Percentiles rank a stretch among this genome's conserved stretches.
These are phyloP conservation scores for Thielaviopsis euricoi DNA, from an alignment of 2,329 filamentous ascomycete genomes.

Conservation along the genomic window DNA sequence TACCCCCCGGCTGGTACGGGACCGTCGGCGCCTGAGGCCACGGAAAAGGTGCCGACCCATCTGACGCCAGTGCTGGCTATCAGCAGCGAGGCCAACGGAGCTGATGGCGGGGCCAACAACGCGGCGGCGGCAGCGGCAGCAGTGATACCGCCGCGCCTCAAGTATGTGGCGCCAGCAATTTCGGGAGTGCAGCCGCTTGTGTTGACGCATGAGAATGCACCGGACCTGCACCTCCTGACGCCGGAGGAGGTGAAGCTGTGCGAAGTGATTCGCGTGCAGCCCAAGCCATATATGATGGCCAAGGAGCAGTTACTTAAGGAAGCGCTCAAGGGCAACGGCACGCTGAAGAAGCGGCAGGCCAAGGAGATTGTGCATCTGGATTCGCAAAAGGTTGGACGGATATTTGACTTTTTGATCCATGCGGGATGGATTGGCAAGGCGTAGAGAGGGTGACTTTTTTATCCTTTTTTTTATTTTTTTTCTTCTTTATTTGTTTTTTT, in stretches of 20 bases:
- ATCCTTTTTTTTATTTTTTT: constrained; percentile 4
- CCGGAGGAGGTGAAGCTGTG: constrained; percentile 77
- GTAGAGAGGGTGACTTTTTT: constrained; percentile 23
- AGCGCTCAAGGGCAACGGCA: constrained; percentile 73
- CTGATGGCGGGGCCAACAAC: constrained; percentile 16
- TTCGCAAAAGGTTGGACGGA: constrained; percentile 63
- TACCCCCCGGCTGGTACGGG: constrained; percentile 16
- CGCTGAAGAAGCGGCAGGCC: constrained; percentile 84
- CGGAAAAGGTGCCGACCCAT: constrained; percentile 12
- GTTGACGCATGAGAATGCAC: constrained; percentile 57
- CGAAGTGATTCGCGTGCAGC: constrained; percentile 66
- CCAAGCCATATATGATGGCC: constrained; percentile 87
- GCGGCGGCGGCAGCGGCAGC: constrained; percentile 19
- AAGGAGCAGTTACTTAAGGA: constrained; percentile 89
- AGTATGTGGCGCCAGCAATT: constrained; percentile 37
- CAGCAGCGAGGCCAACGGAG: constrained; percentile 27
- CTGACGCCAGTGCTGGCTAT: background rate
- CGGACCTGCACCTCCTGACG: constrained; percentile 73
- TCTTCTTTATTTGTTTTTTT: constrained; percentile 9
- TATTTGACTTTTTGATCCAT: constrained; percentile 92
- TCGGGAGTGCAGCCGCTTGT: constrained; percentile 46
- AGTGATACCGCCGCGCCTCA: constrained; percentile 26
- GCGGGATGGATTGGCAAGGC: constrained; percentile 84
- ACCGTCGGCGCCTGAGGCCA: constrained; percentile 16
- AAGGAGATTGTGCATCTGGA: constrained; percentile 75